These are phyloP conservation scores for Mycogone perniciosa DNA, from an alignment of 2,329 filamentous ascomycete genomes.

Conservation along the genomic window DNA sequence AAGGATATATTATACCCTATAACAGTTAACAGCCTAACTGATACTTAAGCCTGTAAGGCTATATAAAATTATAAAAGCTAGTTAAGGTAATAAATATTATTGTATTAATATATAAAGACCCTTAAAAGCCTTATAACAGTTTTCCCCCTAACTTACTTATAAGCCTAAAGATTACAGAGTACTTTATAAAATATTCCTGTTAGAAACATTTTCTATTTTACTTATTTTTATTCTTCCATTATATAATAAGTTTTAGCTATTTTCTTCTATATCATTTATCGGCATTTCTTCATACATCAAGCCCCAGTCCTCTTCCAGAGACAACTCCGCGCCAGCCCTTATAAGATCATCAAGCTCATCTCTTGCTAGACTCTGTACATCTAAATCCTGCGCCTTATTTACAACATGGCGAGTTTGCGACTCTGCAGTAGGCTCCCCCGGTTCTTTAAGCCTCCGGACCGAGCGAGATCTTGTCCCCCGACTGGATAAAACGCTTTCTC, in stretches of 20 bases:
- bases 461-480: slow-evolving; percentile 19
- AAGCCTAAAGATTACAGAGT: too few species aligned
- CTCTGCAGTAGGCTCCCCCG: slow-evolving; percentile 9
- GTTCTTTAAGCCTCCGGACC: slow-evolving; percentile 21
- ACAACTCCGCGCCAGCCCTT: slow-evolving; percentile 23
- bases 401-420: slow-evolving; percentile 16
- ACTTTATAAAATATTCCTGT: neutral
- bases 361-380: slow-evolving; percentile 17
- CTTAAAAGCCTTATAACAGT: too few species aligned
- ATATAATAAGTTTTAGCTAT: neutral
- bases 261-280: neutral
- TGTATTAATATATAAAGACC: neutral
- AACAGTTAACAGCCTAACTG: too few species aligned
- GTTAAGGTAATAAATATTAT: neutral
- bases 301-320: slow-evolving; percentile 28
- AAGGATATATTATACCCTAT: too few species aligned
- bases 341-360: slow-evolving; percentile 15
- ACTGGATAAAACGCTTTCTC: slow-evolving; percentile 29
- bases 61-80: too few species aligned
- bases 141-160: neutral
- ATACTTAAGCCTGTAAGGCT: too few species aligned
- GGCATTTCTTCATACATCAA: slow-evolving; percentile 28
- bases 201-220: neutral
- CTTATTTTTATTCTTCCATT: neutral
- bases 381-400: slow-evolving; percentile 26